phyloP scores from a whole-genome alignment of 163 green algal genomes.

The Volvox carteri region DNA sequence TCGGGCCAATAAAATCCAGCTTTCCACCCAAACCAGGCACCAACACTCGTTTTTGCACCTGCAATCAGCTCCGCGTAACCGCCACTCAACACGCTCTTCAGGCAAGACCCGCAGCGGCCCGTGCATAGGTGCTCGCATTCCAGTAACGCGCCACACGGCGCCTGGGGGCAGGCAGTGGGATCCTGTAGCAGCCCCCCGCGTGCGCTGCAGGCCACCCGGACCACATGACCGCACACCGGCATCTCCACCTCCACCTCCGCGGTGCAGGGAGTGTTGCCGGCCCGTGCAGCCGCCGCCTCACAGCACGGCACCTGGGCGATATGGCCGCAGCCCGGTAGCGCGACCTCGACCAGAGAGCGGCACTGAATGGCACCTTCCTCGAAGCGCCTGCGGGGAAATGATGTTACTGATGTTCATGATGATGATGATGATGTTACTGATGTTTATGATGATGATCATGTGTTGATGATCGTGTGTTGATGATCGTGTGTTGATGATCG shows the following conservation, averaged over 20 bases:
- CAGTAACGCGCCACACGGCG: conserved; percentile 8
- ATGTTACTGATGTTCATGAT: too few relatives aligned
- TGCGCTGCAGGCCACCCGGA: conserved; percentile 8
- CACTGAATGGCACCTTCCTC: conserved; percentile 44
- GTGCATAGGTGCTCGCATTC: conserved; percentile 52
- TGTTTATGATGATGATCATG: too few relatives aligned
- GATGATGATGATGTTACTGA: too few relatives aligned
- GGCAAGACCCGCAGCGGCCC: conserved; percentile 45
- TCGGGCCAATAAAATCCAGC: too few relatives aligned
- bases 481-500: too few relatives aligned
- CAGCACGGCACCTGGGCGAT: conserved; percentile 36
- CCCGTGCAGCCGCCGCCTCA: background rate
- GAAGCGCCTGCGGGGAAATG: conserved; percentile 32
- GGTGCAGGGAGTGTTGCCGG: conserved; percentile 2
- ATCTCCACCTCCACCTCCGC: background rate
- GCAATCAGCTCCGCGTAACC: background rate
- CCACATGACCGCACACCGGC: conserved; percentile 34
- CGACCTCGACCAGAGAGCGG: conserved; percentile 22
- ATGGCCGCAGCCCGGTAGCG: conserved; percentile 63
- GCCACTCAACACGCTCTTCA: background rate
- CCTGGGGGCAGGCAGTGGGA: conserved; percentile 14
- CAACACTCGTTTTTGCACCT: background rate
- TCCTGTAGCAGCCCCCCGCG: background rate
- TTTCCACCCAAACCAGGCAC: too few relatives aligned
- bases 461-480: too few relatives aligned